Percentiles rank a stretch among this genome's conserved stretches.
Evolutionary conservation across 768 basidiomycete genomes (phyloP).

Genomic region (Phanerochaete carnosa): DNA sequence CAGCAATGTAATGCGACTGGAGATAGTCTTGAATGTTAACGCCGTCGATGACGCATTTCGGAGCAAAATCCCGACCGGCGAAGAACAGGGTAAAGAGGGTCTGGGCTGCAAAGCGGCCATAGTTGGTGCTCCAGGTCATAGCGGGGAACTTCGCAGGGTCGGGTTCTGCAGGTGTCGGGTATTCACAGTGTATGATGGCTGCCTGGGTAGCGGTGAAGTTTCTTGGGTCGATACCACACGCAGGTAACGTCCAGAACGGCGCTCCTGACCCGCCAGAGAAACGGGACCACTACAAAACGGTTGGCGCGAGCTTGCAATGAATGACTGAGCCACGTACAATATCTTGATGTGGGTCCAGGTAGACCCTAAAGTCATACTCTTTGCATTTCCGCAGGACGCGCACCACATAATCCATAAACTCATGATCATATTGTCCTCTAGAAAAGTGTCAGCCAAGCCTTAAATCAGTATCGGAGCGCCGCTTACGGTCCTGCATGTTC

Average conservation of each 20-base stretch:
- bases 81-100: constrained; percentile 96
- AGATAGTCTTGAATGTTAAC: constrained; percentile 89
- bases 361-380: constrained; percentile 87
- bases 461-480: neutral
- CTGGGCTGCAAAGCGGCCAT: constrained; percentile 81
- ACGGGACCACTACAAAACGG: constrained; percentile 74
- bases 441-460: constrained; percentile 3
- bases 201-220: constrained; percentile 84
- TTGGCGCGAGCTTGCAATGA: neutral
- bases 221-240: constrained; percentile 86
- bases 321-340: constrained; percentile 50
- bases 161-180: constrained; percentile 57
- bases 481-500: constrained; percentile 96
- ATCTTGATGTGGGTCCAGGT: constrained; percentile 96
- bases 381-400: constrained; percentile 87
- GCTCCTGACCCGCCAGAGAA: constrained; percentile 95
- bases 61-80: constrained; percentile 85
- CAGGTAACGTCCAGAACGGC: constrained; percentile 88
- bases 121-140: constrained; percentile 98
- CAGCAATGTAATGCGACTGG: constrained; percentile 71
- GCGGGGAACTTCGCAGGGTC: constrained; percentile 77
- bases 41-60: constrained; percentile 88
- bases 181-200: constrained; percentile 88
- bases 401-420: constrained; percentile 91
- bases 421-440: constrained; percentile 87